Conservation (phyloP, 2,329 filamentous ascomycete species). For the Penicillium fuscoglaucum region DNA sequence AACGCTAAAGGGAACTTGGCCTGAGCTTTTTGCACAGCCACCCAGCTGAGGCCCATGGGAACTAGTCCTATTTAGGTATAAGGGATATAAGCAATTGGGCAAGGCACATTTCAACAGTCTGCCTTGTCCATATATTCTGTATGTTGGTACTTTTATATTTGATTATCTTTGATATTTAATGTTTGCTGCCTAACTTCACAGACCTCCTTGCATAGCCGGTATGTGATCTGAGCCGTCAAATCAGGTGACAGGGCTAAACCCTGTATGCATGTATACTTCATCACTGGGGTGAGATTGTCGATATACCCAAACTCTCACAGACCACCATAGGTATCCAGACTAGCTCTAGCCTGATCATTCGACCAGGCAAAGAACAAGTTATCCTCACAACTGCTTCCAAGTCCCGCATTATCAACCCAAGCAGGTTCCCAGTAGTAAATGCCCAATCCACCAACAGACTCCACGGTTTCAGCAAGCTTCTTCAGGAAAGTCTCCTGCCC, state of each 20-base stretch:
- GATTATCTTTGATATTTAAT: too few relatives aligned
- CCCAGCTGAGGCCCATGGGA: conserved; percentile 27
- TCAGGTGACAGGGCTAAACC: background rate
- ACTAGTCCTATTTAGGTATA: conserved; percentile 17
- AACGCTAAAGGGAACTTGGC: conserved; percentile 3
- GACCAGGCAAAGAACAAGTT: conserved; percentile 62
- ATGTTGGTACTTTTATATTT: background rate
- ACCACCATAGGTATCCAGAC: conserved; percentile 57
- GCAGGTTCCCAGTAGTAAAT: conserved; percentile 75
- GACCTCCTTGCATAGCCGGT: background rate
- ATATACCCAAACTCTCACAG: conserved; percentile 36
- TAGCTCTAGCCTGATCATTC: conserved; percentile 56
- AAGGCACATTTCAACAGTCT: conserved; percentile 22
- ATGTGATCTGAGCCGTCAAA: background rate
- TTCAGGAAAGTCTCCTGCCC: conserved; percentile 65
- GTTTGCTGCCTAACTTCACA: background rate
- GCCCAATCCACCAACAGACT: conserved; percentile 57
- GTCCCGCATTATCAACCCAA: conserved; percentile 64
- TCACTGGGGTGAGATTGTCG: background rate
- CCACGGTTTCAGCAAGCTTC: conserved; percentile 59
- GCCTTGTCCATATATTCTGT: conserved; percentile 9
- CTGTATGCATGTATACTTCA: background rate
- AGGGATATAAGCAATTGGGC: conserved; percentile 13
- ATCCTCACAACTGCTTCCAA: conserved; percentile 66
- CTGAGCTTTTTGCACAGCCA: conserved; percentile 31